Evolutionary conservation across 169 alveolate genomes (phyloP), one percentile per base, ranked within the genome.

Genomic region (Eimeria praecox): DNA sequence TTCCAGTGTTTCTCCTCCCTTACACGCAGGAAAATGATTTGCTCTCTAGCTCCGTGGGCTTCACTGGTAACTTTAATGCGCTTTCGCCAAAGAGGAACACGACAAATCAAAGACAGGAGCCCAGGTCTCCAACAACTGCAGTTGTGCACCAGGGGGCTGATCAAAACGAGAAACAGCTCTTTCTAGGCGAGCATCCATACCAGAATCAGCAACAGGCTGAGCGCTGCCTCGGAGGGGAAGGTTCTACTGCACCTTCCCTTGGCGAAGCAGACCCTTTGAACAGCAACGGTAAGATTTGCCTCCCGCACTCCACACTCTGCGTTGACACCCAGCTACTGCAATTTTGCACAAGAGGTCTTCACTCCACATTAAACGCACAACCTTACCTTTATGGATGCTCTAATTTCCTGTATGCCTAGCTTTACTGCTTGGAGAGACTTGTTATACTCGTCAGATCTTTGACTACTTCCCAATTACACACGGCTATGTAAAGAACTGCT

Each of bases 201-300:
- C 14, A 42, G 18, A 42, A 78, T 42, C 88, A 44, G 64, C 88
- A 78, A 44, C 88, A 78, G 27, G 10, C 66, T 22, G 69, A 27
- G 40, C 88, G 64, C 3, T 42, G 66, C 42, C n/a, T 78, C 12
- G 10, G 30, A 22, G 88, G 66, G n/a, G 88, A 78, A 27, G 59
- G 69, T 9, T 78, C 88, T 24, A 78, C 88, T 78, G 88, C 88
- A 2, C 88, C 88, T 10, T 78, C 88, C 44, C 69, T 78, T 30
- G 42, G 69, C 38, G 88, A 49, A 16, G 59, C 88, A 44, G 88
- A 78, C 66, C 24, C 62, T 78, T 24, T 44, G 24, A 78, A 40
- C 44, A 78, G 64, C 88, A 78, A 66, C 40, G 10, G 88, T 78
- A 78, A 78, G 88, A 46, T 30, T 46, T 8, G 27, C 30, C 2